Evolutionary conservation across 352 stramenopile genomes (phyloP).

Genomic region (Phytophthora ramorum): DNA sequence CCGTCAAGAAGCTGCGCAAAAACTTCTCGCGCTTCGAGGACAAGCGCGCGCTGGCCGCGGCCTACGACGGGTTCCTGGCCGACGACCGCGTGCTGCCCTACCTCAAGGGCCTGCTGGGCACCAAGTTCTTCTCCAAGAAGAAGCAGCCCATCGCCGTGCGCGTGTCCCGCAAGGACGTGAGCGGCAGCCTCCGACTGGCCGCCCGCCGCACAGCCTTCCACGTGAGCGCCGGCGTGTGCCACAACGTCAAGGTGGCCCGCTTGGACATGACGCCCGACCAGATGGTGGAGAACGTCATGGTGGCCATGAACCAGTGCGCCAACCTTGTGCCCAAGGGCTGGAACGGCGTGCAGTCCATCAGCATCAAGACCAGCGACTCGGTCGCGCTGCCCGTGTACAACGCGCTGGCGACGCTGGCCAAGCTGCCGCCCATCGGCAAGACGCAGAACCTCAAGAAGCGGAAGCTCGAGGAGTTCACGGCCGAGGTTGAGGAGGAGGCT

Average conservation of each 20-base stretch:
- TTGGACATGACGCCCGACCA: slow-evolving; percentile 63
- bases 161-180: slow-evolving; percentile 73
- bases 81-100: slow-evolving; percentile 83
- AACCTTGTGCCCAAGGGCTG: slow-evolving; percentile 89
- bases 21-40: slow-evolving; percentile 83
- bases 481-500: slow-evolving; percentile 18
- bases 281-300: slow-evolving; percentile 81
- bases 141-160: slow-evolving; percentile 82
- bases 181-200: slow-evolving; percentile 49
- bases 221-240: slow-evolving; percentile 83
- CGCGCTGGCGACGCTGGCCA: slow-evolving; percentile 60
- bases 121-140: slow-evolving; percentile 82
- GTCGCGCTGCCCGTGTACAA: slow-evolving; percentile 94
- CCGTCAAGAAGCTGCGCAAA: slow-evolving; percentile 86
- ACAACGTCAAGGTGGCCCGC: slow-evolving; percentile 90
- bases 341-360: slow-evolving; percentile 93
- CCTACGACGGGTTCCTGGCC: slow-evolving; percentile 80
- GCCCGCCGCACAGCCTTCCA: slow-evolving; percentile 86
- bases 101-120: slow-evolving; percentile 71
- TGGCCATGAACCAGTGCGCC: slow-evolving; percentile 75
- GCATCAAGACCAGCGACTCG: slow-evolving; percentile 90
- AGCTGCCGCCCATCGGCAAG: slow-evolving; percentile 66
- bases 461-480: slow-evolving; percentile 64
- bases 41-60: slow-evolving; percentile 67
- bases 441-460: slow-evolving; percentile 65